Base-by-base conservation (phyloP, 768 basidiomycete genomes). In the Hericium alpestre region DNA sequence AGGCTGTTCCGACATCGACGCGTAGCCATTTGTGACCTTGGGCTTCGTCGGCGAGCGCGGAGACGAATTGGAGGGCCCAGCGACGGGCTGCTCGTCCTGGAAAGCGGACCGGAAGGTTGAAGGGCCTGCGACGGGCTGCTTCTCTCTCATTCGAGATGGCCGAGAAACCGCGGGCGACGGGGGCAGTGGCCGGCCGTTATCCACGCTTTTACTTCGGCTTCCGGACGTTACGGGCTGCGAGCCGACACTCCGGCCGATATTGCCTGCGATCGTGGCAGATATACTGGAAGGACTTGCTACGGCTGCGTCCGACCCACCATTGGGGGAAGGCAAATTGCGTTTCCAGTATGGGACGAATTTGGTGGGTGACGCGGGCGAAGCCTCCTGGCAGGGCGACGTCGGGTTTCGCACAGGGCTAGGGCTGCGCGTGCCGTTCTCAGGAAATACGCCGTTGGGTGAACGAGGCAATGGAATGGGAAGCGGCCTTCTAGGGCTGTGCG, bases 281-380 rank as follows among this genome's bases (percentile, higher is more conserved):
- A 15, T 25, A 27, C 20, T 22, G 18, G 23, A 51, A 11, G 49
- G 43, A 20, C 18, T 13, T 22, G 49, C n/a, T 18, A 16, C 22
- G 23, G 49, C 20, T 16, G 9, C 27, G 9, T 23, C 25, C 23
- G 49, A 15, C 7, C 57, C 60, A 1, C 53, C 46, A 50, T 60
- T 61, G 32, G 60, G 62, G 2, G 61, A 51, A 6, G 62, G 62
- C 38, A 63, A 55, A 18, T 57, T 58, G 16, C 62, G 62, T 40
- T 58, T 63, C 62, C 62, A 63, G 55, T 63, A 63, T 6, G 62
- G 62, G 16, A 63, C 39, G 40, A 63, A 63, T 41, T 55, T 63
- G 43, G 53, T 53, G 13, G 55, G 27, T 2, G 55, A 56, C 11
- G 51, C 7, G 13, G 51, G 13, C 12, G 59, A 22, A 12, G 15